phyloP scores from a whole-genome alignment of 345 rosid species.

The Carallia brachiata region DNA sequence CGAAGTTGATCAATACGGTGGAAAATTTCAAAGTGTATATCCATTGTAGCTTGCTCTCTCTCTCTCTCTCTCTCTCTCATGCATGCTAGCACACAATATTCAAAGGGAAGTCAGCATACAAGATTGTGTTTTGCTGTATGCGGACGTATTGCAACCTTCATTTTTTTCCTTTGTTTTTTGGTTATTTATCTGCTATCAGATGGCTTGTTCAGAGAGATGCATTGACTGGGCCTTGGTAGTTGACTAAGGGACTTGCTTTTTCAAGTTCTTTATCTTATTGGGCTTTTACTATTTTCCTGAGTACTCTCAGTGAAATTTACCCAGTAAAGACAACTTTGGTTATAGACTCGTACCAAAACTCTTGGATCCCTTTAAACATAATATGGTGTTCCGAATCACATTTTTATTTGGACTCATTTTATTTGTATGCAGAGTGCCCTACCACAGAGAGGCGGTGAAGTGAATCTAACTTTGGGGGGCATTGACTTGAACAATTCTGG shows the following conservation, averaged over 20 bases:
- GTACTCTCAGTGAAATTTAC: no score
- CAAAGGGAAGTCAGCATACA: neutral
- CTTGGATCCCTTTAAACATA: neutral
- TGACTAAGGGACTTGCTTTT: no score
- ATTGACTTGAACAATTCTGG: constrained; percentile 97
- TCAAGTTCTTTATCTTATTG: no score
- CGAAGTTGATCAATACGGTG: no score
- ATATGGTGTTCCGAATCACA: neutral
- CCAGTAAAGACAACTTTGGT: no score
- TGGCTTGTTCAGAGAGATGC: neutral
- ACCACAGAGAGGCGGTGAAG: constrained; percentile 94
- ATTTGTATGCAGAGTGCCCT: constrained; percentile 63
- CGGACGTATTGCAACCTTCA: neutral
- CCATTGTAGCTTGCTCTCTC: neutral
- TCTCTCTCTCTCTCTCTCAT: neutral
- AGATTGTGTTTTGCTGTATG: neutral
- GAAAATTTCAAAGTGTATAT: neutral
- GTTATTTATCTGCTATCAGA: neutral
- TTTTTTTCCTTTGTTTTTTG: neutral
- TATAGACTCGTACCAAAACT: no score
- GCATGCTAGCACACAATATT: neutral
- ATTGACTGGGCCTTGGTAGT: no score
- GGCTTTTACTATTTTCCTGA: no score
- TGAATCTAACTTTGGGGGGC: constrained; percentile 91
- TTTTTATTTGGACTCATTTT: neutral